Conservation (phyloP, 352 stramenopile species). For the Phytopythium chamaehyphon region DNA sequence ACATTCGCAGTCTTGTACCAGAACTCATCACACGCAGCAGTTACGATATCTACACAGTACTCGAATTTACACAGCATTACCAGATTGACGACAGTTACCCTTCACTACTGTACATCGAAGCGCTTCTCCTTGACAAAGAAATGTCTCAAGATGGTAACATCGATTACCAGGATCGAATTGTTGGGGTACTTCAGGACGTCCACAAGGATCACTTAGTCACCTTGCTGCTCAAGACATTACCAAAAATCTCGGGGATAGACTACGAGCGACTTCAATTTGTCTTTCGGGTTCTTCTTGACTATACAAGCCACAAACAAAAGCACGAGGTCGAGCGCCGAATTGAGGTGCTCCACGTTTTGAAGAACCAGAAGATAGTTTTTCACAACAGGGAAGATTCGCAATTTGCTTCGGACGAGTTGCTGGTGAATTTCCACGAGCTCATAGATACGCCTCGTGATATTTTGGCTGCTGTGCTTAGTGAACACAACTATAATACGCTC, state of each 20-base stretch:
- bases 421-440: conserved; percentile 47
- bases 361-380: conserved; percentile 19
- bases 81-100: conserved; percentile 77
- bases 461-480: conserved; percentile 36
- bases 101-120: conserved; percentile 66
- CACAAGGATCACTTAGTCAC: conserved; percentile 60
- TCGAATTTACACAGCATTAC: conserved; percentile 82
- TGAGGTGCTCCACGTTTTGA: conserved; percentile 53
- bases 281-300: conserved; percentile 61
- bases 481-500: conserved; percentile 45
- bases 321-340: conserved; percentile 60
- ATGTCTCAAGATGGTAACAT: conserved; percentile 12
- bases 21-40: conserved; percentile 59
- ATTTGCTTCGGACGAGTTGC: conserved; percentile 26
- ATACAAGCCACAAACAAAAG: conserved; percentile 46
- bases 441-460: conserved; percentile 59
- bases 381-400: background rate
- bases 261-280: conserved; percentile 75
- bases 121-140: conserved; percentile 39
- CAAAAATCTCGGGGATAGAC: conserved; percentile 44
- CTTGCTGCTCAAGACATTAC: conserved; percentile 53
- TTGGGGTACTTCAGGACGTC: conserved; percentile 73
- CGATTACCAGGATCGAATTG: conserved; percentile 77
- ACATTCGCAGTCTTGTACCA: conserved; percentile 64
- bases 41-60: conserved; percentile 75